Evolutionary conservation across 495 filamentous ascomycete genomes (phyloP).

Genomic region (Penicillium robsamsonii): DNA sequence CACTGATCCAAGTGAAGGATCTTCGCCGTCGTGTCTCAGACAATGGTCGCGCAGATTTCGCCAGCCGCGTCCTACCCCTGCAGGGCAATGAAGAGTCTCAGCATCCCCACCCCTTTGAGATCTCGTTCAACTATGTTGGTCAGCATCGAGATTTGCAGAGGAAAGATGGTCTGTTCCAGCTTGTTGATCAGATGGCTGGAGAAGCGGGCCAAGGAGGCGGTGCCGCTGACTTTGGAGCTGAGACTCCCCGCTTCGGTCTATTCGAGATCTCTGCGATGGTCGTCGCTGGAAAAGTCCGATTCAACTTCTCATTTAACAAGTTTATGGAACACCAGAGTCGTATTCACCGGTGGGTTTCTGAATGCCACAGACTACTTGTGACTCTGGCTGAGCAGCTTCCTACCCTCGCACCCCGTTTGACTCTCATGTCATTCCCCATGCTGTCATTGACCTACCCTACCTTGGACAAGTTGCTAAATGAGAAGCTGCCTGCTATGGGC

Average conservation of each 20-base stretch:
- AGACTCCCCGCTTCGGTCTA: slow-evolving; percentile 59
- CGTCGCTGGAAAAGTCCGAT: slow-evolving; percentile 56
- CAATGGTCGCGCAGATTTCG: slow-evolving; percentile 53
- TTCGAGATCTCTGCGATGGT: slow-evolving; percentile 65
- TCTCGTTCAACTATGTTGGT: slow-evolving; percentile 70
- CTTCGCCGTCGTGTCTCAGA: slow-evolving; percentile 40
- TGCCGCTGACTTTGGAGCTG: slow-evolving; percentile 56
- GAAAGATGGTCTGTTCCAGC: slow-evolving; percentile 59
- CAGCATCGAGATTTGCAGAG: slow-evolving; percentile 62
- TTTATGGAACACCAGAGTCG: slow-evolving; percentile 56
- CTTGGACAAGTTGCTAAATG: slow-evolving; percentile 46
- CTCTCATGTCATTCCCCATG: slow-evolving; percentile 61
- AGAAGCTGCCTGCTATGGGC: slow-evolving; percentile 48
- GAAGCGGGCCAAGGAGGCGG: slow-evolving; percentile 44
- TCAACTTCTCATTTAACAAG: slow-evolving; percentile 63
- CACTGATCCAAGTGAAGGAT: slow-evolving; percentile 47
- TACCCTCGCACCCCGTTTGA: slow-evolving; percentile 49
- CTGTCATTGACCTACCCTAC: slow-evolving; percentile 59
- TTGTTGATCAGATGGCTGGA: slow-evolving; percentile 50
- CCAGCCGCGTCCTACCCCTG: slow-evolving; percentile 45
- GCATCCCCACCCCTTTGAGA: slow-evolving; percentile 61
- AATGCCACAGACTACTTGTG: slow-evolving; percentile 55
- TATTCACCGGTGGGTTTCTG: slow-evolving; percentile 58
- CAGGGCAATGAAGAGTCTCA: slow-evolving; percentile 38
- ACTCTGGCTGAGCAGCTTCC: slow-evolving; percentile 50